Conservation (phyloP, 2,329 filamentous ascomycete species). For the Sporothrix protearum region DNA sequence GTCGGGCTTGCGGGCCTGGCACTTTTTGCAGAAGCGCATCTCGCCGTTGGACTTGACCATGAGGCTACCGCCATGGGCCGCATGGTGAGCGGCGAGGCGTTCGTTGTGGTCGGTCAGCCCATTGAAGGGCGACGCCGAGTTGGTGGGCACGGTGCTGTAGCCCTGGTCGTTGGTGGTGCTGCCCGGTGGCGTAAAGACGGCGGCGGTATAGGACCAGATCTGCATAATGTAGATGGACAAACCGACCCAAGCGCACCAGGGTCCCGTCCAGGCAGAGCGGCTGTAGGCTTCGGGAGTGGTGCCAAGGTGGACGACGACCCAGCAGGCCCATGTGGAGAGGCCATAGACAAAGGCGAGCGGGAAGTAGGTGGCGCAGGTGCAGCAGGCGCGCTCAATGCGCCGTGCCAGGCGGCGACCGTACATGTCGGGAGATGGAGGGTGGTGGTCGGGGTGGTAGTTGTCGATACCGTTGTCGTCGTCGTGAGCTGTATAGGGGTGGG, state of each 20-base stretch:
- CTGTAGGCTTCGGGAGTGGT: constrained; percentile 48
- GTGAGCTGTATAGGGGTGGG: not conserved
- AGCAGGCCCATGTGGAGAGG: constrained; percentile 90
- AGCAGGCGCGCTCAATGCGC: constrained; percentile 78
- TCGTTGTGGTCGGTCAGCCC: constrained; percentile 39
- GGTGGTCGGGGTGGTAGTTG: not conserved
- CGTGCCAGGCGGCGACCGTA: constrained; percentile 64
- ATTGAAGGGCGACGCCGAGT: not conserved
- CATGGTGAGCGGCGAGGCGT: too few species aligned
- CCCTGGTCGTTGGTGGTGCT: constrained; percentile 61
- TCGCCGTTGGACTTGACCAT: constrained; percentile 91
- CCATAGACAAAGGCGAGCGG: constrained; percentile 87
- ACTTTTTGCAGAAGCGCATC: constrained; percentile 93
- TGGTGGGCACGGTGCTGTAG: constrained; percentile 76
- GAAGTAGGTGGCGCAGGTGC: constrained; percentile 72
- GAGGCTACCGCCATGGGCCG: constrained; percentile 63
- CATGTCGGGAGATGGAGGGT: constrained; percentile 25
- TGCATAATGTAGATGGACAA: constrained; percentile 71
- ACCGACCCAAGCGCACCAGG: constrained; percentile 54
- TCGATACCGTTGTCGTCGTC: constrained; percentile 6
- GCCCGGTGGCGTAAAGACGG: constrained; percentile 89
- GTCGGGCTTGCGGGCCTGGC: constrained; percentile 89
- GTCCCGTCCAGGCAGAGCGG: constrained; percentile 19
- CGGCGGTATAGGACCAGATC: constrained; percentile 85
- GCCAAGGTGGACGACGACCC: constrained; percentile 75